These are phyloP conservation scores for Sechiopsis laciniata DNA, from an alignment of 306 rosid species.

Conservation along the genomic window DNA sequence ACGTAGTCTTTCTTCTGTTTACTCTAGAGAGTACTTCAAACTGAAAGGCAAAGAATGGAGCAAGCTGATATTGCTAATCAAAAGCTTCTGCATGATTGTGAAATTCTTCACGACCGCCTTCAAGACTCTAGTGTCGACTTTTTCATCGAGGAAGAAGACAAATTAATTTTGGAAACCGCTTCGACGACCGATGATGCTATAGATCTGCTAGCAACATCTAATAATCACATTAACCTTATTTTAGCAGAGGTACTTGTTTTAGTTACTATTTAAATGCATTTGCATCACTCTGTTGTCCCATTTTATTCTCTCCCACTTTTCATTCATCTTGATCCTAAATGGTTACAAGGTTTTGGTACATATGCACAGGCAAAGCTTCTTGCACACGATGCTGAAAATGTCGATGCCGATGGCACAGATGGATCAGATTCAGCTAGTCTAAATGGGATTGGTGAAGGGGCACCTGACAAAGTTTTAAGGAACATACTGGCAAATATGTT, in stretches of 20 bases:
- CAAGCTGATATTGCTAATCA: conserved; percentile 41
- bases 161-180: conserved; percentile 56
- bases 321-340: conserved; percentile 16
- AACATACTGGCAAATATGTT: conserved; percentile 58
- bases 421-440: conserved; percentile 28
- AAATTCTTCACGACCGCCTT: conserved; percentile 70
- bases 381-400: conserved; percentile 57
- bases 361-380: conserved; percentile 82
- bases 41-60: conserved; percentile 64
- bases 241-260: conserved; percentile 70
- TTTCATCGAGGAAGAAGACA: conserved; percentile 82
- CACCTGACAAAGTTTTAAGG: conserved; percentile 50
- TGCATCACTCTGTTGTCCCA: conserved; percentile 18
- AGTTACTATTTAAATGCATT: neutral
- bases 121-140: conserved; percentile 81
- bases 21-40: conserved; percentile 55
- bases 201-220: conserved; percentile 75
- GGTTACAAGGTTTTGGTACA: conserved; percentile 17
- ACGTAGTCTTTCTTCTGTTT: conserved; percentile 20
- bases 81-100: conserved; percentile 83
- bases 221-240: conserved; percentile 78
- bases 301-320: neutral
- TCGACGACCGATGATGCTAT: conserved; percentile 72
- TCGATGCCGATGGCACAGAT: conserved; percentile 23
- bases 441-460: conserved; percentile 27